Base-by-base conservation (phyloP, 1,139 yeast species). In the Scheffersomyces cryptocercus region DNA sequence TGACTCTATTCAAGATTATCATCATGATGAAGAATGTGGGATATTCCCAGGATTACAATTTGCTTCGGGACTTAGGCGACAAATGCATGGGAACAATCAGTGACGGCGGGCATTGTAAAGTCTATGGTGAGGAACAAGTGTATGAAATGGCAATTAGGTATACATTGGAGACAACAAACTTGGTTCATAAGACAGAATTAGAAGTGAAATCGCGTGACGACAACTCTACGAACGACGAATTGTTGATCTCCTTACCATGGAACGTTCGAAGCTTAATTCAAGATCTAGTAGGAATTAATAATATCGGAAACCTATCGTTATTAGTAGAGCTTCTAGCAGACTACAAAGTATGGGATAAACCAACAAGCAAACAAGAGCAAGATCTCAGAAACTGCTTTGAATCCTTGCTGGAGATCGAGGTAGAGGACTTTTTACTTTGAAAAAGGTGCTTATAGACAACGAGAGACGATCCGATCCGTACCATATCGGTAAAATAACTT, bases 331-430 rank as follows among this genome's bases (percentile, higher is more conserved):
- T 79, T 29, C 45, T 75, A 12, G 43, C 45, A 5, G 67, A 66
- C 33, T 79, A 60, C 52, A 50, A 55, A 7, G 38, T 47, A 0
- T 79, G 84, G 84, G 20, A 31, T 11, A 67, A 67, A 5, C 76
- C 79, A 0, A 54, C 56, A 11, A 52, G 56, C 2, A 63, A 65
- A 38, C 57, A 48, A 8, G 68, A 73, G 71, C 68, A 66, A 39
- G 82, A 77, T 13, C 49, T 77, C 37, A 69, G 68, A 49, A 67
- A 64, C 46, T 62, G 69, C 33, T 61, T 73, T 26, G 70, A 69
- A 37, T 75, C 70, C 3, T 57, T 74, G 24, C 67, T 61, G 14
- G 70, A 66, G 11, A 50, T 66, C 32, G 65, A 59, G 24, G 35
- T 64, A 8, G 71, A 68, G 39, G 79, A 73, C 13, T 55, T 73